Conservation (phyloP, 371 early-diverging fungal genomes). For the Syncephalastrum sp. region DNA sequence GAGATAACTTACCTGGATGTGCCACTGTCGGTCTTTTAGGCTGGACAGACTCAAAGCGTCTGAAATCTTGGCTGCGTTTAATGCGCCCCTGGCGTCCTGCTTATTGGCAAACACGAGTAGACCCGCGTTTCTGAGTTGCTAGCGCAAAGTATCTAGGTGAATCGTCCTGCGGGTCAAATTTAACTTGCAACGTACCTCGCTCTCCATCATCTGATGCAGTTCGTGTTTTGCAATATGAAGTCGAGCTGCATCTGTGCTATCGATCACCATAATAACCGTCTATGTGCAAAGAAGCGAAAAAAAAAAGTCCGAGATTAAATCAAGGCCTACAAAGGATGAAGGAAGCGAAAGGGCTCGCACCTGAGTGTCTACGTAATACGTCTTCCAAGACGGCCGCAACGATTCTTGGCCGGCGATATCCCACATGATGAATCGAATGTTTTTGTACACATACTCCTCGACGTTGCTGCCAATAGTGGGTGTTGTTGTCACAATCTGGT, state of each 20-base stretch:
- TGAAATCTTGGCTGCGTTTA: constrained; percentile 68
- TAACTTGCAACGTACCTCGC: constrained; percentile 47
- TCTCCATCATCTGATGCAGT: constrained; percentile 74
- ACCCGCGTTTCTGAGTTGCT: constrained; percentile 63
- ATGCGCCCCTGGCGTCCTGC: constrained; percentile 68
- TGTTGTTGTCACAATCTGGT: constrained; percentile 71
- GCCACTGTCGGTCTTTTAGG: constrained; percentile 73
- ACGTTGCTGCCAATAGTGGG: constrained; percentile 79
- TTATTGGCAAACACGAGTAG: constrained; percentile 75
- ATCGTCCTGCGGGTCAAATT: neutral
- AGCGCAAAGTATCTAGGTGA: neutral
- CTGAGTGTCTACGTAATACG: constrained; percentile 71
- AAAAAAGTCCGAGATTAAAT: neutral
- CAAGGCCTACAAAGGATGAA: too few species aligned
- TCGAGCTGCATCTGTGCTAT: constrained; percentile 69
- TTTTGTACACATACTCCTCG: constrained; percentile 70
- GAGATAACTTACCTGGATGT: constrained; percentile 58
- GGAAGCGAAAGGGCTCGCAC: constrained; percentile 12
- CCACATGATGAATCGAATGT: constrained; percentile 77
- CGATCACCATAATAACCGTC: constrained; percentile 79
- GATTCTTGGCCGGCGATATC: constrained; percentile 80
- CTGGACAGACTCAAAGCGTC: constrained; percentile 63
- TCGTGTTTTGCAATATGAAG: constrained; percentile 65
- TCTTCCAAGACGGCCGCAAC: constrained; percentile 68
- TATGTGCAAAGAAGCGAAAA: constrained; percentile 12